phyloP scores from a whole-genome alignment of 2,329 filamentous ascomycete species.

The Didymella exigua region DNA sequence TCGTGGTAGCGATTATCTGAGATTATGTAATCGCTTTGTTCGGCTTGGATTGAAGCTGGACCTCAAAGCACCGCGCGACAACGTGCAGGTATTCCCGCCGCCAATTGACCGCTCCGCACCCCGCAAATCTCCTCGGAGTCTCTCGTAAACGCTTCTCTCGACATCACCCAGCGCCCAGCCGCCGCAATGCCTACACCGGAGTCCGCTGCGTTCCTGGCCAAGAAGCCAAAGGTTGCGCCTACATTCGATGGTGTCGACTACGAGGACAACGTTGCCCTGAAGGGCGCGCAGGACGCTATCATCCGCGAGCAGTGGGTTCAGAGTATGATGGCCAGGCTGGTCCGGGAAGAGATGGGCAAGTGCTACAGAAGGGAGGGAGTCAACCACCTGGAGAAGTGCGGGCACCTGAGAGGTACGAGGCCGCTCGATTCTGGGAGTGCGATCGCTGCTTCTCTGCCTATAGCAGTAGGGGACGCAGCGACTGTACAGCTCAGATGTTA shows the following conservation, averaged over 20 bases:
- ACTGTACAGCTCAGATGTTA: background rate
- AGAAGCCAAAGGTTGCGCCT: constrained; percentile 80
- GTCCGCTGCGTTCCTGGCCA: constrained; percentile 78
- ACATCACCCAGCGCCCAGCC: constrained; percentile 10
- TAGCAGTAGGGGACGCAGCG: background rate
- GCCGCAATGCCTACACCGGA: constrained; percentile 78
- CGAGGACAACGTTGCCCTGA: constrained; percentile 79
- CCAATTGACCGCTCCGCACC: constrained; percentile 21
- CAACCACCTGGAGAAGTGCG: constrained; percentile 89
- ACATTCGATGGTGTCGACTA: constrained; percentile 88
- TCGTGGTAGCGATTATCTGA: constrained; percentile 3
- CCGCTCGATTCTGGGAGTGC: background rate
- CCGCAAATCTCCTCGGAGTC: constrained; percentile 4
- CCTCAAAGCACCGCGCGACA: constrained; percentile 16
- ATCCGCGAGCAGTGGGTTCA: constrained; percentile 87
- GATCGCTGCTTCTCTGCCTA: background rate
- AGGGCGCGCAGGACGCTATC: constrained; percentile 81
- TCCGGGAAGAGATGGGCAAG: constrained; percentile 82
- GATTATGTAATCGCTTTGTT: constrained; percentile 6
- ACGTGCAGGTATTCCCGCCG: constrained; percentile 13
- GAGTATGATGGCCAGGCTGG: constrained; percentile 85
- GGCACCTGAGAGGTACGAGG: constrained; percentile 74
- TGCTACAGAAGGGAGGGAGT: constrained; percentile 85
- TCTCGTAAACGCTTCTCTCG: background rate
- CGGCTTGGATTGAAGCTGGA: constrained; percentile 20